Percentiles rank a stretch among this genome's conserved stretches.
Conservation (phyloP, 306 rosid genomes). For the Phaseolus lunatus region DNA sequence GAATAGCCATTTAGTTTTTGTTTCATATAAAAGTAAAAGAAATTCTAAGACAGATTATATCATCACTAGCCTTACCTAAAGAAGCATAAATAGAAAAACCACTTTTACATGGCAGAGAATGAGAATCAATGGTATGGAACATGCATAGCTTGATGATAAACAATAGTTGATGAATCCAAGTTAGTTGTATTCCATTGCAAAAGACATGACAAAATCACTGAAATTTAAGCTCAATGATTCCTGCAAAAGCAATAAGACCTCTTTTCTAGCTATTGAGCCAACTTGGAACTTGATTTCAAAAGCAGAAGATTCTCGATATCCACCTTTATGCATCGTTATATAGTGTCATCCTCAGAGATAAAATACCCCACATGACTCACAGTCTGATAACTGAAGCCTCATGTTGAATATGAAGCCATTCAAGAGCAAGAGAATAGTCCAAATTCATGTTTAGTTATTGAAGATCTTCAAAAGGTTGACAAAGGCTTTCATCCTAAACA, state of each 20-base stretch:
- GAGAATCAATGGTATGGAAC: constrained; percentile 30
- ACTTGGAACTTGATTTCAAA: constrained; percentile 16
- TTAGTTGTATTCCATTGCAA: constrained; percentile 21
- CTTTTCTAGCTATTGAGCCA: constrained; percentile 36
- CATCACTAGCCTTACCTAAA: constrained; percentile 19
- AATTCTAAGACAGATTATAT: background rate
- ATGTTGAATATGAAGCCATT: constrained; percentile 40
- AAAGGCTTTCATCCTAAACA: constrained; percentile 54
- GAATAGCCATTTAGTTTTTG: background rate
- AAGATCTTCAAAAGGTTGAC: constrained; percentile 45
- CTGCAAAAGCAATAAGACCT: constrained; percentile 12
- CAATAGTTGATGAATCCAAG: background rate
- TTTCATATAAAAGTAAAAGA: background rate
- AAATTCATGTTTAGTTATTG: constrained; percentile 45
- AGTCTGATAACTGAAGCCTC: background rate
- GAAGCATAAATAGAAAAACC: constrained; percentile 8
- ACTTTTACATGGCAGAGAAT: constrained; percentile 6
- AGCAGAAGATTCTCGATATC: constrained; percentile 15
- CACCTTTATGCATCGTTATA: constrained; percentile 16
- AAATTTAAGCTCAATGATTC: constrained; percentile 33
- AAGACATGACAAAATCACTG: constrained; percentile 25
- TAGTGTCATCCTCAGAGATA: constrained; percentile 6
- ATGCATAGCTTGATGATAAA: constrained; percentile 18
- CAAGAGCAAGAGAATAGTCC: constrained; percentile 22
- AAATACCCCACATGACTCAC: constrained; percentile 8